Conservation (phyloP, 768 basidiomycete genomes). For the Gautieria morchelliformis region DNA sequence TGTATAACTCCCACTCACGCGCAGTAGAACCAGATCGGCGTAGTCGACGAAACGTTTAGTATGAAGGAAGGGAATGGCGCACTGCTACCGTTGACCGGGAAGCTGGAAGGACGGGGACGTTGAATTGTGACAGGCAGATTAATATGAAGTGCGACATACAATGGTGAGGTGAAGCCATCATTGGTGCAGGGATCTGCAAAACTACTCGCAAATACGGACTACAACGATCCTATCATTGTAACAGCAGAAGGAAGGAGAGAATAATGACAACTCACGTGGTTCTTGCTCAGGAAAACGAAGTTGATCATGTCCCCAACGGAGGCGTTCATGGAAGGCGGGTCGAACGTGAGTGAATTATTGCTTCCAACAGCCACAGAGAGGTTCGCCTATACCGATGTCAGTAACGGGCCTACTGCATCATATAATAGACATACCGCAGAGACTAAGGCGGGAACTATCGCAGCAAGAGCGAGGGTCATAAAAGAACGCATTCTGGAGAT, state of each 20-base stretch:
- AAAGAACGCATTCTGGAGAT: not conserved
- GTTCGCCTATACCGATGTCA: conserved; percentile 7
- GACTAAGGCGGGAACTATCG: not conserved
- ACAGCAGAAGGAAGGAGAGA: not conserved
- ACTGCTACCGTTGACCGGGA: conserved; percentile 22
- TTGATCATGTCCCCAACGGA: conserved; percentile 29
- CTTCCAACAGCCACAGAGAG: conserved; percentile 11
- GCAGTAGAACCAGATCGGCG: conserved; percentile 57
- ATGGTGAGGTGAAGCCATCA: conserved; percentile 39
- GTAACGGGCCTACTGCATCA: not conserved
- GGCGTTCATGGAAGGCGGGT: conserved; percentile 26
- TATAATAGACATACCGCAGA: not conserved
- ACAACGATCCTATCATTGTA: not conserved
- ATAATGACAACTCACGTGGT: conserved; percentile 17
- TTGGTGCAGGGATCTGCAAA: conserved; percentile 38
- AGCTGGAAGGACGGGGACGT: conserved; percentile 28
- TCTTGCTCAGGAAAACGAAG: conserved; percentile 38
- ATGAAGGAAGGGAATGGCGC: conserved; percentile 33
- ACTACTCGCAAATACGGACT: conserved; percentile 36
- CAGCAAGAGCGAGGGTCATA: not conserved
- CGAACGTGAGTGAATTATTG: conserved; percentile 22
- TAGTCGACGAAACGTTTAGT: conserved; percentile 36
- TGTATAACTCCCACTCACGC: conserved; percentile 12
- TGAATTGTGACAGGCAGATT: not conserved
- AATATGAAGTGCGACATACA: not conserved